Evolutionary conservation across 495 filamentous ascomycete genomes (phyloP).

Genomic region (Bacidia gigantensis): DNA sequence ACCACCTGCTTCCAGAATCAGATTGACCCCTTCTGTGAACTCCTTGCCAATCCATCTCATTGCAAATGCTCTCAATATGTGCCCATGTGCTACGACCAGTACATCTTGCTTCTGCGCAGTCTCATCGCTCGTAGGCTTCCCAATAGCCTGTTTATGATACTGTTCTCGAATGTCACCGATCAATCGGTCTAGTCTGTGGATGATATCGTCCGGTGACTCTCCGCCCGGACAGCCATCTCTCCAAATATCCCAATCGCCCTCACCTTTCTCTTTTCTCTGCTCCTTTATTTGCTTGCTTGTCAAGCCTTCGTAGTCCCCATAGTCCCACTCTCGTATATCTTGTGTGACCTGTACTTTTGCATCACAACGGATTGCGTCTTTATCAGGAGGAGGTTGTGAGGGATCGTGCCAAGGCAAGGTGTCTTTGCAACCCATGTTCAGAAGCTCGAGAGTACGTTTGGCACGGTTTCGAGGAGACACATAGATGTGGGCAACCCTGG

Average conservation of each 20-base stretch:
- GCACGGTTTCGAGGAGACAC: conserved; percentile 81
- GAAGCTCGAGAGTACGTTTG: conserved; percentile 73
- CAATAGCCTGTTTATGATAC: conserved; percentile 32
- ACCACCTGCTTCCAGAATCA: conserved; percentile 50
- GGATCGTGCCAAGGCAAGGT: conserved; percentile 38
- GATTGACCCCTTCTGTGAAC: conserved; percentile 38
- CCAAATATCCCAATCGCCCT: conserved; percentile 24
- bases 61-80: conserved; percentile 78
- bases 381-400: conserved; percentile 26
- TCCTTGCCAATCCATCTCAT: conserved; percentile 72
- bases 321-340: conserved; percentile 86
- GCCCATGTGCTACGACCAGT: conserved; percentile 66
- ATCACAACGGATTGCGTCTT: conserved; percentile 29
- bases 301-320: conserved; percentile 88
- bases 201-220: conserved; percentile 56
- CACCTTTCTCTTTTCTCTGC: conserved; percentile 35
- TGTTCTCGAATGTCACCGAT: conserved; percentile 56
- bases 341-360: conserved; percentile 54
- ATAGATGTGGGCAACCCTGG: conserved; percentile 70
- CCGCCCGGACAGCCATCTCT: conserved; percentile 36
- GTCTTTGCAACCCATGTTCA: conserved; percentile 44
- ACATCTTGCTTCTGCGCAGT: conserved; percentile 41
- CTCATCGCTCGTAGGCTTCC: conserved; percentile 27
- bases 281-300: conserved; percentile 50
- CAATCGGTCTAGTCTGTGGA: conserved; percentile 53